Conservation (phyloP, 2,329 filamentous ascomycete species). For the Botrytis squamosa region DNA sequence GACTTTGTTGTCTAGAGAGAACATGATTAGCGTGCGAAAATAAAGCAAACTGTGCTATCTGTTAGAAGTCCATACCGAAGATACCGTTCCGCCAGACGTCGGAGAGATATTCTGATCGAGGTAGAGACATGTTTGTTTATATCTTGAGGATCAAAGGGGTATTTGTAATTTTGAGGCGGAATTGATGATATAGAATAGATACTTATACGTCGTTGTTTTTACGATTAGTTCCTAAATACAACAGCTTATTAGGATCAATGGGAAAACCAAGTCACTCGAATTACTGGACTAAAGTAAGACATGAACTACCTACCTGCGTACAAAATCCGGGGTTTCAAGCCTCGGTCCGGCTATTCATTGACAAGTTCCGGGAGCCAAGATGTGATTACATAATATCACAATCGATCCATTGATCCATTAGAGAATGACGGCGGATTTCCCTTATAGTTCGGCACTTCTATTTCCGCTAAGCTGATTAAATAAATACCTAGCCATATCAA, state of each 20-base stretch:
- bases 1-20: conserved; percentile 70
- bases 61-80: conserved; percentile 59
- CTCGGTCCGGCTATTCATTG: background rate
- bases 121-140: conserved; percentile 43
- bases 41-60: background rate
- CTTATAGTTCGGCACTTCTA: background rate
- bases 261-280: background rate
- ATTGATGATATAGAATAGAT: background rate
- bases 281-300: background rate
- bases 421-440: background rate
- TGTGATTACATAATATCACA: conserved; percentile 4
- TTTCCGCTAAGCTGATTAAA: background rate
- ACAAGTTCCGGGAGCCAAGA: background rate
- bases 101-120: conserved; percentile 75
- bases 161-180: too few species aligned
- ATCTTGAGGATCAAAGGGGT: background rate
- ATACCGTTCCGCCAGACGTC: conserved; percentile 83
- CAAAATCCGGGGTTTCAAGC: background rate
- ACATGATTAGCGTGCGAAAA: conserved; percentile 20
- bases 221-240: background rate
- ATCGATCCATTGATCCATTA: background rate
- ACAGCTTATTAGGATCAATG: background rate
- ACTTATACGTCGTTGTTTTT: background rate
- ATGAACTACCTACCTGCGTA: background rate
- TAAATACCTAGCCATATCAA: background rate